phyloP scores from a whole-genome alignment of 2,329 filamentous ascomycete species.

The Penicillium sp. region DNA sequence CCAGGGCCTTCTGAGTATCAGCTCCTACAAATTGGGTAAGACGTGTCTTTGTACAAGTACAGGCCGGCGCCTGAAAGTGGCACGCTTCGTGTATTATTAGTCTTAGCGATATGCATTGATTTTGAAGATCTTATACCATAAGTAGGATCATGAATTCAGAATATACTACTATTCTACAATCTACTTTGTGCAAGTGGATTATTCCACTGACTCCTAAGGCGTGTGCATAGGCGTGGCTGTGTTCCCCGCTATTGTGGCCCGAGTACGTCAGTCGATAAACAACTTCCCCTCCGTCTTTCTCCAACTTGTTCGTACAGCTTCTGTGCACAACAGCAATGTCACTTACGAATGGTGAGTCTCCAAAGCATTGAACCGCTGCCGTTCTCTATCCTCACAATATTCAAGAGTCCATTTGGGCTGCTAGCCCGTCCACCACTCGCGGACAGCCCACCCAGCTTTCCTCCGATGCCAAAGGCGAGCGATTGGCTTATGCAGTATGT shows the following conservation, averaged over 20 bases:
- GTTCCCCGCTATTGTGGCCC: constrained; percentile 17
- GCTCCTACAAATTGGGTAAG: not conserved
- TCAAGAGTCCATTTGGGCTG: constrained; percentile 74
- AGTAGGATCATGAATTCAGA: too few relatives aligned
- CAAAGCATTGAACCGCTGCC: not conserved
- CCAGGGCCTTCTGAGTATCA: not conserved
- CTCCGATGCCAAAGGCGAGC: constrained; percentile 82
- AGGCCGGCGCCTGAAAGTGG: constrained; percentile 8
- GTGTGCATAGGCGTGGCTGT: constrained; percentile 1
- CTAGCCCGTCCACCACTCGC: constrained; percentile 77
- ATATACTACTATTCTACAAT: not conserved
- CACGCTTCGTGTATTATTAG: constrained; percentile 25
- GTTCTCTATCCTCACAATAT: constrained; percentile 16
- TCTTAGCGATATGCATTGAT: constrained; percentile 20
- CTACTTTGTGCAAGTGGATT: too few relatives aligned
- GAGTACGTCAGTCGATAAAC: constrained; percentile 25
- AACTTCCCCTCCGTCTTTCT: constrained; percentile 8
- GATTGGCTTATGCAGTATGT: constrained; percentile 87
- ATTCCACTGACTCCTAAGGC: not conserved
- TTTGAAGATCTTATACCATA: not conserved
- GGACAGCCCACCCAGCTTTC: constrained; percentile 89
- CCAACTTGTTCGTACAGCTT: constrained; percentile 3
- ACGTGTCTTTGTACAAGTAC: constrained; percentile 20
- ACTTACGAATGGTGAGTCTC: constrained; percentile 45
- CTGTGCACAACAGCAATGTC: constrained; percentile 38